Evolutionary conservation across 768 basidiomycete genomes (phyloP).

Genomic region (Russula foetens): DNA sequence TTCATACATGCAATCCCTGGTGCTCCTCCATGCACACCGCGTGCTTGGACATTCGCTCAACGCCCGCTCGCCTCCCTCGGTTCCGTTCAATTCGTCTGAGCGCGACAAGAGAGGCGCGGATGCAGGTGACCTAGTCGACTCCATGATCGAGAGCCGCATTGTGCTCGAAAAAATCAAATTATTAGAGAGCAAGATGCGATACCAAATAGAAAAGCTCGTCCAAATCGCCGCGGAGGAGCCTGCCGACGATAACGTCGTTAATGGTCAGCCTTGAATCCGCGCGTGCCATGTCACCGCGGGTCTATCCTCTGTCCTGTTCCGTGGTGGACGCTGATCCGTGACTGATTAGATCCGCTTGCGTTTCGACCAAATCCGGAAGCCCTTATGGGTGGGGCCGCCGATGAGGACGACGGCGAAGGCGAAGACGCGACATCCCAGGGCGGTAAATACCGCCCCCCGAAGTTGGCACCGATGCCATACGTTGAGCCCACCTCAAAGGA

Average conservation of each 20-base stretch:
- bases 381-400: conserved; percentile 39
- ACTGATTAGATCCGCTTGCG: conserved; percentile 69
- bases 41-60: conserved; percentile 56
- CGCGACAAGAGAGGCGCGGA: conserved; percentile 47
- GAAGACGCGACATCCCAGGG: conserved; percentile 27
- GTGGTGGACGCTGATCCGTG: background rate
- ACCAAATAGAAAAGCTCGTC: conserved; percentile 94
- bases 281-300: background rate
- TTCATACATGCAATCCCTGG: conserved; percentile 78
- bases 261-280: conserved; percentile 43
- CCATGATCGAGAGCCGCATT: conserved; percentile 69
- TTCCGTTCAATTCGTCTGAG: conserved; percentile 44
- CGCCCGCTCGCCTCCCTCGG: conserved; percentile 39
- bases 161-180: conserved; percentile 84
- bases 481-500: conserved; percentile 45
- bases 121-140: conserved; percentile 72
- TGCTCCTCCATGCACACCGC: conserved; percentile 64
- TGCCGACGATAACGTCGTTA: conserved; percentile 35
- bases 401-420: conserved; percentile 29
- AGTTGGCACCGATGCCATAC: conserved; percentile 86
- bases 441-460: conserved; percentile 76
- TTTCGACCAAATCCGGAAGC: conserved; percentile 88
- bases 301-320: background rate
- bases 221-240: conserved; percentile 58
- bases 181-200: conserved; percentile 80